Evolutionary conservation across 2,329 filamentous ascomycete species (phyloP), one percentile per base, ranked within the genome.

Genomic region (Microthyrium microscopicum): DNA sequence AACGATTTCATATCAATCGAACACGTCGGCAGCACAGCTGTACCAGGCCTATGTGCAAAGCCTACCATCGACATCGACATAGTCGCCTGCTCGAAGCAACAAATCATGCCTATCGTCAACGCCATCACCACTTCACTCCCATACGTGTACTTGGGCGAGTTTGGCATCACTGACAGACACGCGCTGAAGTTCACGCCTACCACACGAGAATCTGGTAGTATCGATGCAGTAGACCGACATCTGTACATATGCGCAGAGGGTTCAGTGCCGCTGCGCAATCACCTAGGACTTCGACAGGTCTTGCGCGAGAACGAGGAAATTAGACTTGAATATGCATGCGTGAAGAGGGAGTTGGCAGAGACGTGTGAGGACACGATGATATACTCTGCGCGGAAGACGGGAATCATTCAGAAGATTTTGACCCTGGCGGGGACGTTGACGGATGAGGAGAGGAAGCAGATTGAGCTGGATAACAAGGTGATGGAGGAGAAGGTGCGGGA

Each of bases 11-110:
- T 46, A 8, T 44, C 42, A 18, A 54, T 55, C 38, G 48, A 56
- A 37, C 54, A 57, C 39, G 44, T 56, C 24, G 52, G 52, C 32
- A 52, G 50, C 36, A 56, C 54, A 18, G 53, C 54, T 6, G 46
- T 56, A 3, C 50, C 48, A 0, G 40, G 39, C n/a, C 45, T 56
- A 4, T 44, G 42, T n/a, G 51, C 52, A 8, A 55, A 53, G 33
- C 51, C 53, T 13, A 48, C 48, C 28, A 48, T 55, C 35, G 52
- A 57, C 40, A 41, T 55, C 13, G 48, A 52, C 33, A 46, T 55
- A 20, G 46, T 55, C 28, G 45, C 49, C 13, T 38, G 40, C 7
- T 42, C 41, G 11, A 38, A 42, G 5, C 39, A 47, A 17, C 31
- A 57, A 6, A 30, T 45, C 5, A 20, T 42, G 5, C 46, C 45